Conservation (phyloP, 495 filamentous ascomycete species). For the Penicillium pulvis region DNA sequence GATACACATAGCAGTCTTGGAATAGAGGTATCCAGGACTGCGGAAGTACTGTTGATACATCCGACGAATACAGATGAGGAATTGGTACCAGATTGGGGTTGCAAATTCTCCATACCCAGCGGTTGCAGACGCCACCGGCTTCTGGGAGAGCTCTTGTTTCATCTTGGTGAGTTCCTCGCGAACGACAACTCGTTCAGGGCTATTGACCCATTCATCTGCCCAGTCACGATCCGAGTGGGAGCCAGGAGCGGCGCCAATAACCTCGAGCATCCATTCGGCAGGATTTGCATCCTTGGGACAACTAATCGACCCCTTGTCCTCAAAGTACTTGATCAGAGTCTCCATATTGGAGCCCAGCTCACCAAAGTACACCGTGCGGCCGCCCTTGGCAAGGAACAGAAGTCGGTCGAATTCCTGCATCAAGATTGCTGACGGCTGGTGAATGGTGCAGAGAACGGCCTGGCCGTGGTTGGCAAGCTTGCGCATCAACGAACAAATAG, state of each 20-base stretch:
- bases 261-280: constrained; percentile 87
- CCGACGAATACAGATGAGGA: constrained; percentile 45
- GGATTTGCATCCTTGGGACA: constrained; percentile 72
- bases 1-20: constrained; percentile 15
- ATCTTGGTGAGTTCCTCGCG: constrained; percentile 55
- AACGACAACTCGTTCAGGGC: constrained; percentile 63
- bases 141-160: constrained; percentile 3
- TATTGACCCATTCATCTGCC: constrained; percentile 68
- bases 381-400: constrained; percentile 72
- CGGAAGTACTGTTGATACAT: constrained; percentile 54
- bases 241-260: constrained; percentile 78
- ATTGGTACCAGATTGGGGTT: constrained; percentile 48
- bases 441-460: constrained; percentile 90
- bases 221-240: constrained; percentile 62
- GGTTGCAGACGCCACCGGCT: neutral
- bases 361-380: constrained; percentile 78
- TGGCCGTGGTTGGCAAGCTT: constrained; percentile 84
- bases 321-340: constrained; percentile 73
- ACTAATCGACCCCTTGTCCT: constrained; percentile 60
- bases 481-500: constrained; percentile 74
- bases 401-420: constrained; percentile 91
- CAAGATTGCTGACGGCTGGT: constrained; percentile 88
- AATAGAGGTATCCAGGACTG: constrained; percentile 28
- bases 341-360: constrained; percentile 67
- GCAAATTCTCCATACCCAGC: constrained; percentile 41